Percentiles rank a stretch among this genome's conserved stretches.
Evolutionary conservation across 1,284 basidiomycete genomes (phyloP).

Genomic region (Ganoderma lucidum): DNA sequence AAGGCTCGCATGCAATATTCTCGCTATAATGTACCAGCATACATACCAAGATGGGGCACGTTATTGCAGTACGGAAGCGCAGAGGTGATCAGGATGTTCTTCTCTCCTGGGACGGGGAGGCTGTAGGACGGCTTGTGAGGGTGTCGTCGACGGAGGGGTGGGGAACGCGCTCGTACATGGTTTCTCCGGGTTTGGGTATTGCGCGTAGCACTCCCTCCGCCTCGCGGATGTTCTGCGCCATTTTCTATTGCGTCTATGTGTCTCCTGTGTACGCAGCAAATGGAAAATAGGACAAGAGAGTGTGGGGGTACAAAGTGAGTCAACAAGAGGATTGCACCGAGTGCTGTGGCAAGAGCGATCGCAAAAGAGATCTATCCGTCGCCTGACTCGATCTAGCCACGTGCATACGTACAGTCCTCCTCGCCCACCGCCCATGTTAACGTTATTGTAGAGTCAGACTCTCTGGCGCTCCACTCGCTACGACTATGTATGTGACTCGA

Average conservation of each 20-base stretch:
- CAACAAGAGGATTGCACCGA: not conserved
- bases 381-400: constrained; percentile 28
- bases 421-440: no score
- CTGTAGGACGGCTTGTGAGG: constrained; percentile 48
- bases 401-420: constrained; percentile 14
- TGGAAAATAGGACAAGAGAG: not conserved
- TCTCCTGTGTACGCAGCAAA: not conserved
- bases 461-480: not conserved
- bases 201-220: constrained; percentile 68
- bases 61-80: constrained; percentile 99
- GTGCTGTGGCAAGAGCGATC: not conserved
- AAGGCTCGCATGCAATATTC: not conserved
- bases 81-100: constrained; percentile 93
- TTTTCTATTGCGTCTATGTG: constrained; percentile 36
- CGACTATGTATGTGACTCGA: not conserved
- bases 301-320: not conserved
- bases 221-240: constrained; percentile 73
- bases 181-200: constrained; percentile 46
- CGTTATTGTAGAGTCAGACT: not conserved
- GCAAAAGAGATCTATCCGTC: constrained; percentile 28
- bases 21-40: constrained; percentile 13
- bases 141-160: not conserved
- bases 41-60: constrained; percentile 92
- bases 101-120: constrained; percentile 85
- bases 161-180: constrained; percentile 37